A percentile compares a stretch with the other conserved stretches of the same genome.
These are phyloP conservation scores for Chytriomyces sp. DNA, from an alignment of 192 early-diverging fungal genomes.

Conservation along the genomic window DNA sequence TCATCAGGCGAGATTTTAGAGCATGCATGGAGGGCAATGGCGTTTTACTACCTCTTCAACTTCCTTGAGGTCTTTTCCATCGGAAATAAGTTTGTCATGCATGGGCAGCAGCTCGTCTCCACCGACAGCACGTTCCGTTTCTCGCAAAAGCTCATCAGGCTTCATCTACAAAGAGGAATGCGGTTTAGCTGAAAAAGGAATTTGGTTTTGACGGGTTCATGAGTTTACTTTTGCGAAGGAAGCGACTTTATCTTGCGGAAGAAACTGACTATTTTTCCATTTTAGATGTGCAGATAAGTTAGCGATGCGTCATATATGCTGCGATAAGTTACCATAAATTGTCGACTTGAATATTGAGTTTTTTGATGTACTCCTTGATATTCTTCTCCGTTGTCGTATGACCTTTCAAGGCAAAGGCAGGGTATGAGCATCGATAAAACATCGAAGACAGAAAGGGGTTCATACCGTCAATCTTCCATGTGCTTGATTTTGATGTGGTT, in stretches of 20 bases:
- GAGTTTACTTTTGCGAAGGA: slow-evolving; percentile 82
- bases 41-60: slow-evolving; percentile 31
- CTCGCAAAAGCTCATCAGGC: slow-evolving; percentile 73
- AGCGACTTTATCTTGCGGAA: slow-evolving; percentile 94
- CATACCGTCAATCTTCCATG: slow-evolving; percentile 84
- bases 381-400: slow-evolving; percentile 63
- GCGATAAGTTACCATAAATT: slow-evolving; percentile 78
- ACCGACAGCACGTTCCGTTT: slow-evolving; percentile 87
- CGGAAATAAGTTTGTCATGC: slow-evolving; percentile 70
- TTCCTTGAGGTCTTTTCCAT: slow-evolving; percentile 42
- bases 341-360: slow-evolving; percentile 88
- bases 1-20: neutral
- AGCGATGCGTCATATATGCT: slow-evolving; percentile 12
- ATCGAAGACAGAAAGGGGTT: neutral
- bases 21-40: neutral
- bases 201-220: neutral
- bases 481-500: slow-evolving; percentile 67
- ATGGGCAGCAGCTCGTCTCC: slow-evolving; percentile 63
- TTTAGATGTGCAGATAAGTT: neutral
- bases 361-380: slow-evolving; percentile 64
- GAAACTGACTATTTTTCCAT: slow-evolving; percentile 76
- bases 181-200: slow-evolving; percentile 4
- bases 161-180: slow-evolving; percentile 61
- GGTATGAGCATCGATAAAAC: neutral
- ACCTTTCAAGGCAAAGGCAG: slow-evolving; percentile 46